These are phyloP conservation scores for Mucor circinelloides DNA, from an alignment of 371 early-diverging fungal genomes.

Conservation along the genomic window DNA sequence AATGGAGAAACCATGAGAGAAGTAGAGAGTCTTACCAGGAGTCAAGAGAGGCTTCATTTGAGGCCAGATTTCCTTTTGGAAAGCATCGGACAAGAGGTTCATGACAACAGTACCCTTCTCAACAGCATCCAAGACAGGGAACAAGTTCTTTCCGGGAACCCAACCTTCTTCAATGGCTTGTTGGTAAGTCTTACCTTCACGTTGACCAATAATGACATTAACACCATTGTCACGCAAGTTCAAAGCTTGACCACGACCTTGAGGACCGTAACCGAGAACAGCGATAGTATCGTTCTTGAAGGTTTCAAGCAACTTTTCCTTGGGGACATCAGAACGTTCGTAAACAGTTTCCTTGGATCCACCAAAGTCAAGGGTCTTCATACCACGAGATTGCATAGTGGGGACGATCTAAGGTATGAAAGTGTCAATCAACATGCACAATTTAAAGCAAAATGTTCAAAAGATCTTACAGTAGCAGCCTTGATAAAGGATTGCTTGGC, in stretches of 20 bases:
- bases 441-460: constrained; percentile 18
- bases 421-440: neutral
- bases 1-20: constrained; percentile 97
- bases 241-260: constrained; percentile 95
- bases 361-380: constrained; percentile 95
- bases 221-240: constrained; percentile 97
- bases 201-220: constrained; percentile 94
- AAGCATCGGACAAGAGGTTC: constrained; percentile 97
- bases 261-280: constrained; percentile 97
- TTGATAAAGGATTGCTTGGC: constrained; percentile 18
- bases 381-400: constrained; percentile 68
- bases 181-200: constrained; percentile 93
- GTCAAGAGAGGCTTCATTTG: constrained; percentile 87
- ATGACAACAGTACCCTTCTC: constrained; percentile 91
- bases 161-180: constrained; percentile 95
- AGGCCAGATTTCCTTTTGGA: constrained; percentile 93
- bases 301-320: constrained; percentile 86
- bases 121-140: constrained; percentile 91
- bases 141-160: constrained; percentile 95
- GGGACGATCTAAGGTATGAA: constrained; percentile 11
- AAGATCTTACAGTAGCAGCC: constrained; percentile 24
- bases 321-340: constrained; percentile 94
- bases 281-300: constrained; percentile 95
- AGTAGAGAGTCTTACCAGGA: constrained; percentile 97
- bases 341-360: constrained; percentile 91